Base-by-base conservation (phyloP, 768 basidiomycete species). In the Lyophyllum shimeji region DNA sequence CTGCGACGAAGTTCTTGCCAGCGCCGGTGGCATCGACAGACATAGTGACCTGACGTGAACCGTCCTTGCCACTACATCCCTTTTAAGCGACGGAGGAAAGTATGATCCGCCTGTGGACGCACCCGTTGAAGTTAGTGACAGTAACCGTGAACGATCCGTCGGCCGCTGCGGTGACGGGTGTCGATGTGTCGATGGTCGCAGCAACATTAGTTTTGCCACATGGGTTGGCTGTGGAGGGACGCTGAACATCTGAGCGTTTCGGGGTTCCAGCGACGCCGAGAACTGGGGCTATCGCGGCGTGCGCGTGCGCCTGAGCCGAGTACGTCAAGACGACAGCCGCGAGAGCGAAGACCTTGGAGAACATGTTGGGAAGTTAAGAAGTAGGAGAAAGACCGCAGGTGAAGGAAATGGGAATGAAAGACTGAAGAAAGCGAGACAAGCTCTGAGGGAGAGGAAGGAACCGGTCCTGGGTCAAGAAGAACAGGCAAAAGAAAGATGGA, bases 61-160 rank as follows among this genome's bases (percentile, higher is more conserved):
- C 82, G 65, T 82, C 81, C 7, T 45, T 33, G 11, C 76, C 77
- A 47, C 78, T 79, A 37, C 13, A 52, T 40, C 13, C n/a, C 3
- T 29, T n/a, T n/a, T 37, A 6, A 8, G 31, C 15, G 40, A 17
- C 13, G 21, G 40, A 40, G 42, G 31, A 31, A 20, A 24, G 37
- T n/a, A n/a, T 9, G 9, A 46, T n/a, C n/a, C 25, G 34, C 34
- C 9, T 3, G 17, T 37, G 11, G 55, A 46, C 56, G 20, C 49
- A 82, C 82, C 56, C 71, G 56, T 82, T 82, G 63, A 82, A 82
- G 67, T 78, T 74, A 43, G 67, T 75, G 53, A 70, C 71, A 24
- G 68, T 76, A 21, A 70, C 72, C 6, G 67, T 66, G 65, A 82
- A 76, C 0, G 71, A 56, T 29, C 80, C 80, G 47, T 78, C 70